Conservation (phyloP, 306 rosid species). For the Sicyos baderoa region DNA sequence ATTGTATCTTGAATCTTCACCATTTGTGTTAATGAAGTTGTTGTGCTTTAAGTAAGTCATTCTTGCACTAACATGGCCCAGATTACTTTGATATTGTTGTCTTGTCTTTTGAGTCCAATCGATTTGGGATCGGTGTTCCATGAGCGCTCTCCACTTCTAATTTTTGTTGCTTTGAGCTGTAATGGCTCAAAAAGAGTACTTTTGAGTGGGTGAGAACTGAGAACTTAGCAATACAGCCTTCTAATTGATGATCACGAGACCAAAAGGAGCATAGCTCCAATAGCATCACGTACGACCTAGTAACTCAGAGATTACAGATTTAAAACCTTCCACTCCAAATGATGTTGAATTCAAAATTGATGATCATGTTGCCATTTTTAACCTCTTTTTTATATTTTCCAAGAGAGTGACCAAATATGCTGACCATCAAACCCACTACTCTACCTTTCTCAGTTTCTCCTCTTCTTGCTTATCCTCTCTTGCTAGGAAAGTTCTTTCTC, state of each 20-base stretch:
- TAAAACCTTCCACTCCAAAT: no score
- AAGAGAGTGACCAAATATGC: not conserved
- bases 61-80: not conserved
- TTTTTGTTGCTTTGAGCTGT: no score
- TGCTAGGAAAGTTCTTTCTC: not conserved
- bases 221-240: not conserved
- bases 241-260: not conserved
- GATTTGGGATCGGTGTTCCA: not conserved
- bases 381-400: not conserved
- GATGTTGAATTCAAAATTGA: not conserved
- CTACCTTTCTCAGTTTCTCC: not conserved
- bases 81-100: not conserved
- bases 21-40: conserved; percentile 11
- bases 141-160: not conserved
- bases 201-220: not conserved
- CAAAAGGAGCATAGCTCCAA: no score
- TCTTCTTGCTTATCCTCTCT: not conserved
- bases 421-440: not conserved
- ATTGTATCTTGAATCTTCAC: not conserved
- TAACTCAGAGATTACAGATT: no score
- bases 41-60: not conserved
- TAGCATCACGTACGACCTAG: no score
- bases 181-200: not conserved
- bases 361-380: not conserved
- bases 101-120: not conserved